Conservation (phyloP, 2,329 filamentous ascomycete species). For the Diaporthe ilicicola region DNA sequence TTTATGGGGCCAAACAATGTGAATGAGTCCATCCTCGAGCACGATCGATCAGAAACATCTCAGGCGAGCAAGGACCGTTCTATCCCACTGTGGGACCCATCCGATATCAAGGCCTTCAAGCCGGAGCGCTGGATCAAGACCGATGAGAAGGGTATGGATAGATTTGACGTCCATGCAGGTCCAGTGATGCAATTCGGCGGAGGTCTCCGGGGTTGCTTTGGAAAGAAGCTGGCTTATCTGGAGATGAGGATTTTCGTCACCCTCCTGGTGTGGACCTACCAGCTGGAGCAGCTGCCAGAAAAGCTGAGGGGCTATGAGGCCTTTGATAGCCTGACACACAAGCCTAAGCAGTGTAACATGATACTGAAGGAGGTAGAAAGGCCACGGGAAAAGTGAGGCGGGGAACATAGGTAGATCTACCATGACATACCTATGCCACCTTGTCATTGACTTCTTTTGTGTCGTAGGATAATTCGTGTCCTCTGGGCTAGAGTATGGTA, state of each 20-base stretch:
- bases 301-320: constrained; percentile 15
- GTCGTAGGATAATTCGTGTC: too few species aligned
- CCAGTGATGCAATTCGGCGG: constrained; percentile 39
- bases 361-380: constrained; percentile 11
- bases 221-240: constrained; percentile 40
- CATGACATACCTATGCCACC: background rate
- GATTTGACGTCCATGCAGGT: constrained; percentile 38
- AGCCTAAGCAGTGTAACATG: constrained; percentile 25
- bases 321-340: constrained; percentile 24
- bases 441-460: background rate
- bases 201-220: constrained; percentile 40
- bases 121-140: constrained; percentile 29
- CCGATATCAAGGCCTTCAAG: constrained; percentile 17
- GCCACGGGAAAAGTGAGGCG: too few species aligned
- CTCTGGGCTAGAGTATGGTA: too few species aligned
- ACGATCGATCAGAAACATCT: constrained; percentile 1
- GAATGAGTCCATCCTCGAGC: constrained; percentile 10
- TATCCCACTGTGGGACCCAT: background rate
- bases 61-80: background rate
- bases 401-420: background rate
- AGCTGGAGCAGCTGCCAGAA: constrained; percentile 39
- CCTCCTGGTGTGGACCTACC: constrained; percentile 40
- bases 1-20: constrained; percentile 10
- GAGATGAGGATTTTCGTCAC: constrained; percentile 39
- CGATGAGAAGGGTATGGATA: background rate